Conservation (phyloP, 371 early-diverging fungal genomes). For the Lichtheimia ornata region DNA sequence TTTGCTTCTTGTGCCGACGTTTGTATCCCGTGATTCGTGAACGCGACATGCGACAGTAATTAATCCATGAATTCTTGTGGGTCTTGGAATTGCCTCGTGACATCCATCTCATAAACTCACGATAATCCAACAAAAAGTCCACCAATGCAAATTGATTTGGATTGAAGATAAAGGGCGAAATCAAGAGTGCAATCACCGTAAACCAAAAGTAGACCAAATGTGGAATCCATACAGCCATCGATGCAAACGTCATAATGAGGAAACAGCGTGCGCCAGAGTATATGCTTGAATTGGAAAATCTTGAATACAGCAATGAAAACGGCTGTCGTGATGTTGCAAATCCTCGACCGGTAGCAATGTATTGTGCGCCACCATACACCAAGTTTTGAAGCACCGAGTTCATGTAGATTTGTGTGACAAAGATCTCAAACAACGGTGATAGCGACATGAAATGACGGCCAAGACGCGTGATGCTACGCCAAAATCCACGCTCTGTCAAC, state of each 20-base stretch:
- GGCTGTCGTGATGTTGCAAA: constrained; percentile 85
- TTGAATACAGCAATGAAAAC: constrained; percentile 77
- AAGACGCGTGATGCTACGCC: constrained; percentile 72
- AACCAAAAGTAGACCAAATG: constrained; percentile 88
- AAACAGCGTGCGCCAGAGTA: constrained; percentile 76
- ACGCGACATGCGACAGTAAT: constrained; percentile 70
- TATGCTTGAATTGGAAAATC: constrained; percentile 79
- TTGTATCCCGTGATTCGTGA: constrained; percentile 83
- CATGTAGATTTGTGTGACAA: constrained; percentile 89
- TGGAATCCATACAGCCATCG: constrained; percentile 71
- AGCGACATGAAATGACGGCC: constrained; percentile 83
- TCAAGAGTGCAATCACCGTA: constrained; percentile 70
- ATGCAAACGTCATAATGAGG: constrained; percentile 74
- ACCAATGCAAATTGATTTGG: constrained; percentile 79
- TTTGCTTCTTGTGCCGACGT: constrained; percentile 51
- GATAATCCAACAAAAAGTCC: constrained; percentile 81
- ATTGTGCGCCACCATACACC: constrained; percentile 86
- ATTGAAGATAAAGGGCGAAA: constrained; percentile 85
- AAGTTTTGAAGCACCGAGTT: constrained; percentile 81
- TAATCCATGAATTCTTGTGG: constrained; percentile 81
- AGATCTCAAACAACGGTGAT: constrained; percentile 87
- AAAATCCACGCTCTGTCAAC: constrained; percentile 84
- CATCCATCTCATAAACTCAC: constrained; percentile 80
- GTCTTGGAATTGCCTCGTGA: constrained; percentile 77
- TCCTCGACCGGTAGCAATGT: constrained; percentile 90